Percentiles rank a stretch among this genome's conserved stretches.
phyloP scores from a whole-genome alignment of 179 eudicot species.

The Spinacia oleracea region DNA sequence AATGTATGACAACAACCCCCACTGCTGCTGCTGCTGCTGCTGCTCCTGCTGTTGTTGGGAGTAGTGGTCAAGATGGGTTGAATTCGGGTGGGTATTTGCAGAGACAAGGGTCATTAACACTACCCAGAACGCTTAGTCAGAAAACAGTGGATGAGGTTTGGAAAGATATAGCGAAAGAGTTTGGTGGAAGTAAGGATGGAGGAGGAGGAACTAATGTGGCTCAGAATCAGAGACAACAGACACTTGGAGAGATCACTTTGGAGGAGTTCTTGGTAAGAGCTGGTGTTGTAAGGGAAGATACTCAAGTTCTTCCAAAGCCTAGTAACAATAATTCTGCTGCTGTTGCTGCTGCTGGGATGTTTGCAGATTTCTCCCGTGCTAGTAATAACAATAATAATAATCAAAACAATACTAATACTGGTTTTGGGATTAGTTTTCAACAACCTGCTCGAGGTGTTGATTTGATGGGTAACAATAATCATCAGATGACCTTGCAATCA shows the following conservation, averaged over 20 bases:
- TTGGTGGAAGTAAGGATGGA: constrained; percentile 38
- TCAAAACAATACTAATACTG: constrained; percentile 30
- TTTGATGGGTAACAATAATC: constrained; percentile 37
- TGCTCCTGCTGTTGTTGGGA: constrained; percentile 18
- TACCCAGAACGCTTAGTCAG: constrained; percentile 83
- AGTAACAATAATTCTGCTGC: constrained; percentile 1
- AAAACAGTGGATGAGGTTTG: constrained; percentile 93
- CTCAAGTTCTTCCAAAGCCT: constrained; percentile 36
- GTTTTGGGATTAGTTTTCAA: constrained; percentile 58
- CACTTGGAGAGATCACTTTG: constrained; percentile 80
- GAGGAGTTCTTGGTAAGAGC: constrained; percentile 83
- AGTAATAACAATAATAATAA: constrained; percentile 30
- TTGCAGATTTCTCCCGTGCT: constrained; percentile 44
- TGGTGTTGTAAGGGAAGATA: constrained; percentile 87
- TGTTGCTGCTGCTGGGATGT: constrained; percentile 34
- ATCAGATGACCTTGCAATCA: constrained; percentile 38
- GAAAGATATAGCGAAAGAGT: constrained; percentile 65
- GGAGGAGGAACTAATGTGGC: constrained; percentile 40
- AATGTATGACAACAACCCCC: constrained; percentile 44
- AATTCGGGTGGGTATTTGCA: constrained; percentile 52
- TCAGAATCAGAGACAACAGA: constrained; percentile 50
- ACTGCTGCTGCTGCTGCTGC: constrained; percentile 26
- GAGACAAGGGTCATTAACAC: constrained; percentile 72
- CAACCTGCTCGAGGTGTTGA: constrained; percentile 45
- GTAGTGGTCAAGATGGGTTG: constrained; percentile 37